phyloP scores from a whole-genome alignment of 1,284 basidiomycete genomes.

The Ceratobasidium sp. region DNA sequence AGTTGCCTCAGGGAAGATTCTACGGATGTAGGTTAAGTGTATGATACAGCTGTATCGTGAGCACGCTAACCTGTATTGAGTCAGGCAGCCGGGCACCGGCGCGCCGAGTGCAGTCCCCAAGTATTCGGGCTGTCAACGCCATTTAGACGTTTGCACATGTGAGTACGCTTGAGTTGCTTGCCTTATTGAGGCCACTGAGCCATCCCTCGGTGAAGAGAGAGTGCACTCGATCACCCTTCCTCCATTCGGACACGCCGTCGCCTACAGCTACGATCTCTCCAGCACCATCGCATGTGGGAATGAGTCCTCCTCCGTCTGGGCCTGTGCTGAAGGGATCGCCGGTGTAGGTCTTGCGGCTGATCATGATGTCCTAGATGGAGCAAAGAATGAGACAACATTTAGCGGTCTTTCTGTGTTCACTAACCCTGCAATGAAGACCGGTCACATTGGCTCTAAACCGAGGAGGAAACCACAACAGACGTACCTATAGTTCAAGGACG shows the following conservation, averaged over 20 bases:
- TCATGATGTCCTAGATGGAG: conserved; percentile 36
- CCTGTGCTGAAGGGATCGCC: neutral
- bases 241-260: conserved; percentile 61
- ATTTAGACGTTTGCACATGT: neutral
- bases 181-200: conserved; percentile 57
- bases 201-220: conserved; percentile 60
- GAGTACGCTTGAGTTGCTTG: neutral
- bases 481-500: conserved; percentile 17
- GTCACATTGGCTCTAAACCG: too few species aligned
- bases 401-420: too few species aligned
- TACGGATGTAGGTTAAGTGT: conserved; percentile 51
- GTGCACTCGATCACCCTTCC: conserved; percentile 66
- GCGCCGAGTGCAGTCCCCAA: neutral
- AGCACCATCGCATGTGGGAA: conserved; percentile 70
- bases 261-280: conserved; percentile 69
- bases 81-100: conserved; percentile 2
- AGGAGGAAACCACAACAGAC: too few species aligned
- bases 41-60: neutral
- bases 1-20: conserved; percentile 38
- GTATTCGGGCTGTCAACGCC: neutral
- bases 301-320: conserved; percentile 43
- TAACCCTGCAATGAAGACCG: too few species aligned
- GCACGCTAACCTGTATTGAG: conserved; percentile 58
- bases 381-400: too few species aligned
- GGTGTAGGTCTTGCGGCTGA: neutral